Conservation (phyloP, 1,284 basidiomycete species). For the Microbotryomycetes sp. region DNA sequence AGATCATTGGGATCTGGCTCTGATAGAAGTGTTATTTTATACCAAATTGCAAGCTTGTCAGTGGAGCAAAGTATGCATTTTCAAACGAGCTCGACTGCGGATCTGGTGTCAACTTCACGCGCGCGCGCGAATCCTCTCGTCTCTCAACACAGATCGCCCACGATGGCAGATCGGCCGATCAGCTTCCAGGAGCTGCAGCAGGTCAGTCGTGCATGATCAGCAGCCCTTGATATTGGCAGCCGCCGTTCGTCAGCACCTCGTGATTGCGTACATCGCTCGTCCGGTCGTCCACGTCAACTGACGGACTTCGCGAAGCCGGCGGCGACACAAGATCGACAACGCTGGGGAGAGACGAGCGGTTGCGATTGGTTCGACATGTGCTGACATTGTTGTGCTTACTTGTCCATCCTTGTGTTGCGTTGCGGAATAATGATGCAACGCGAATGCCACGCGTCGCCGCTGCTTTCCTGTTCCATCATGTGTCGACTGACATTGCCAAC, state of each 20-base stretch:
- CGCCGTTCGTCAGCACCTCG: conserved; percentile 1
- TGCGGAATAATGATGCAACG: no score
- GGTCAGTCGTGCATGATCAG: conserved; percentile 9
- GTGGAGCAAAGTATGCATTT: no score
- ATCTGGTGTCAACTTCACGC: neutral
- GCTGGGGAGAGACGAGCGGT: neutral
- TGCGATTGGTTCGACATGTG: no score
- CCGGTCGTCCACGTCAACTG: neutral
- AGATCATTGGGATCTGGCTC: neutral
- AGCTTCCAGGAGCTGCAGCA: conserved; percentile 31
- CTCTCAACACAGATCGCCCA: neutral
- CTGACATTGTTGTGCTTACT: no score
- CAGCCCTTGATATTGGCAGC: neutral
- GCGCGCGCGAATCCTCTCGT: neutral
- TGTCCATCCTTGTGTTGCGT: no score
- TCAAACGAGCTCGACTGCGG: neutral
- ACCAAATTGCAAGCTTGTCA: no score
- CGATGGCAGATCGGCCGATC: conserved; percentile 29
- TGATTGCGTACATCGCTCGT: neutral
- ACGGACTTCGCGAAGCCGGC: neutral
- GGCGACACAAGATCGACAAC: neutral
- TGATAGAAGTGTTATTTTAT: no score
- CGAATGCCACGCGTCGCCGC: no score
- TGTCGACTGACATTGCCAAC: no score
- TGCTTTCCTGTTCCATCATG: conserved; percentile 20